phyloP scores from a whole-genome alignment of 2,329 filamentous ascomycete genomes.

The Pseudogymnoascus sp. region DNA sequence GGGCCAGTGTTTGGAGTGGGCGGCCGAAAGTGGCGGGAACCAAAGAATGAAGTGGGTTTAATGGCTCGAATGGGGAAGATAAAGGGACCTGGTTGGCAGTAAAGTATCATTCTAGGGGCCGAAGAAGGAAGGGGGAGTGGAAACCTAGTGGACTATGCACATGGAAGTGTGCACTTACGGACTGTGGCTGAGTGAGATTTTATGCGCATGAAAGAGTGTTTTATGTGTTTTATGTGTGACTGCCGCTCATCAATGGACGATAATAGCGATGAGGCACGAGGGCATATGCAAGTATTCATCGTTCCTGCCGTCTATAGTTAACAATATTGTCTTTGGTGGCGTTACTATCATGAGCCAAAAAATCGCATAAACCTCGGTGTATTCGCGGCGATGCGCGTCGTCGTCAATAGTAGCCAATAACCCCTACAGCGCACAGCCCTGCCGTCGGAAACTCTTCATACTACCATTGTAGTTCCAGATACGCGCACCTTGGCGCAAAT shows the following conservation, averaged over 20 bases:
- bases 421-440: background rate
- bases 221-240: slow-evolving; percentile 1
- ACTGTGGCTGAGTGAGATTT: background rate
- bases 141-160: background rate
- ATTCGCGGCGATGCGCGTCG: background rate
- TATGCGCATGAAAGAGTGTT: slow-evolving; percentile 1
- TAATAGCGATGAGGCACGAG: background rate
- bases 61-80: background rate
- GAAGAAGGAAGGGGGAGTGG: background rate
- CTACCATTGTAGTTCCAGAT: background rate
- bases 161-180: background rate
- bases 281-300: background rate
- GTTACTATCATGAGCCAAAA: background rate
- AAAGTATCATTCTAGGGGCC: background rate
- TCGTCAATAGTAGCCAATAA: background rate
- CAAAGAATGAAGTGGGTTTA: background rate
- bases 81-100: background rate
- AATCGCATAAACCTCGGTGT: background rate
- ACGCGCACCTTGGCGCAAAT: slow-evolving; percentile 4
- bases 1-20: background rate
- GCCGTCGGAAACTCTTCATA: background rate
- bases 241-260: background rate
- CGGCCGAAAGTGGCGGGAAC: background rate
- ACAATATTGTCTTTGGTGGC: background rate
- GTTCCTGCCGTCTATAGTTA: background rate